phyloP scores from a whole-genome alignment of 2,329 filamentous ascomycete species.

The Trichophyton simii region DNA sequence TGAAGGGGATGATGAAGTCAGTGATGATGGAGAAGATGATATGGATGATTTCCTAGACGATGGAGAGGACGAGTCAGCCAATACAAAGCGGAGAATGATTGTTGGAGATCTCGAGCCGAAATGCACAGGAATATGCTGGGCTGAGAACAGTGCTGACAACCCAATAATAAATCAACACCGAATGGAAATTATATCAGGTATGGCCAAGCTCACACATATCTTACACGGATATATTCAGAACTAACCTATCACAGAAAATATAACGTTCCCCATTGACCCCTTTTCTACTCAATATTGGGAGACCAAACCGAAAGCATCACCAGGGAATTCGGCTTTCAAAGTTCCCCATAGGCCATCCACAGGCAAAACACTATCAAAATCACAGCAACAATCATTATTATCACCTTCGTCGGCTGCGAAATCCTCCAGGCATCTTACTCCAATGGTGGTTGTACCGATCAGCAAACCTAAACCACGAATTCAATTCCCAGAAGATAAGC shows the following conservation, averaged over 20 bases:
- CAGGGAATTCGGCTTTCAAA: slow-evolving; percentile 16
- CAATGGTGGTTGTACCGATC: not conserved
- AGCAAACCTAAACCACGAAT: slow-evolving; percentile 21
- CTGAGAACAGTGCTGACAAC: slow-evolving; percentile 43
- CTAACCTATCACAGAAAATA: slow-evolving; percentile 24
- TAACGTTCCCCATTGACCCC: slow-evolving; percentile 59
- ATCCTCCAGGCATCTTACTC: not conserved
- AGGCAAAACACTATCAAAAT: not conserved
- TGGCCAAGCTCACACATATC: not conserved
- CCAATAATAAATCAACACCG: slow-evolving; percentile 47
- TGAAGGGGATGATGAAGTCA: slow-evolving; percentile 51
- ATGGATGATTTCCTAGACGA: slow-evolving; percentile 87
- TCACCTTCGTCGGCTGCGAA: not conserved
- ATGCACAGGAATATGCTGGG: slow-evolving; percentile 74
- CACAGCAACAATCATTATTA: slow-evolving; percentile 4
- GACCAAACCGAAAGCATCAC: slow-evolving; percentile 18
- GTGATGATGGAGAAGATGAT: slow-evolving; percentile 60
- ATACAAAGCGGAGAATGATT: slow-evolving; percentile 45
- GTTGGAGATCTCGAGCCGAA: slow-evolving; percentile 61
- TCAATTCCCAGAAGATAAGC: slow-evolving; percentile 46
- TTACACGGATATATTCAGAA: not conserved
- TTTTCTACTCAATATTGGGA: slow-evolving; percentile 69
- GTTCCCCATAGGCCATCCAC: slow-evolving; percentile 7
- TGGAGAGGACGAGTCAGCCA: slow-evolving; percentile 53
- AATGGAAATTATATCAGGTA: slow-evolving; percentile 64